Evolutionary conservation across 306 rosid genomes (phyloP), one percentile per base, ranked within the genome.

Genomic region (Sicyos baderoa): DNA sequence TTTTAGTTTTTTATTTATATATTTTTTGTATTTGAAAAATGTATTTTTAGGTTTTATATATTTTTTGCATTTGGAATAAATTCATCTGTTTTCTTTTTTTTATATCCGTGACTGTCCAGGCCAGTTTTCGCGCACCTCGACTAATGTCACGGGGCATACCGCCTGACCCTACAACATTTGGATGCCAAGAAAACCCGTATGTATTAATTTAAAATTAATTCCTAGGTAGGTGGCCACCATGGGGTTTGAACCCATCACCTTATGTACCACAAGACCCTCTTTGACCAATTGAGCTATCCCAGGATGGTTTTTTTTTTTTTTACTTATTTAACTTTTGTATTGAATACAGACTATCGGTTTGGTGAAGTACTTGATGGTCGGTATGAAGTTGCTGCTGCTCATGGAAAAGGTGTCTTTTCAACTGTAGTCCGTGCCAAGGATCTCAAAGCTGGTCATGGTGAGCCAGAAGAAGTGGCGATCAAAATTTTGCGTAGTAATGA

Each of bases 381-480:
- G 72, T 94, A 94, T 82, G 97, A 94, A 85, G 85, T 94, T 63
- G 76, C 84, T 49, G 96, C 99, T 73, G 95, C 99, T 70, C 97
- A 90, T 49, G 99, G 99, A 54, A 94, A 78, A 78, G 99, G 99
- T 77, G 97, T 94, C 60, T 94, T 94, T 83, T 94, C 99, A 18
- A 90, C 95, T 4, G 99, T 94, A 61, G 97, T 94, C 70, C 90
- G 97, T 57, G 97, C 96, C 40, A 90, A 81, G 79, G 91, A 90
- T 80, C 91, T 90, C 3, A 88, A 83, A 77, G 59, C 68, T 62
- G 84, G 86, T 70, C 86, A 81, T 78, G 95, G 88, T 17, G 97
- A 94, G 80, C 99, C 95, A 25, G 95, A 88, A 68, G 99, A 88
- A 83, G 97, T 94, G 69, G 99, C 99, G 47, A 83, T 94, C 54